A percentile compares a stretch with the other conserved stretches of the same genome.
Conservation (phyloP, 306 rosid genomes). For the Sicyos edulis region DNA sequence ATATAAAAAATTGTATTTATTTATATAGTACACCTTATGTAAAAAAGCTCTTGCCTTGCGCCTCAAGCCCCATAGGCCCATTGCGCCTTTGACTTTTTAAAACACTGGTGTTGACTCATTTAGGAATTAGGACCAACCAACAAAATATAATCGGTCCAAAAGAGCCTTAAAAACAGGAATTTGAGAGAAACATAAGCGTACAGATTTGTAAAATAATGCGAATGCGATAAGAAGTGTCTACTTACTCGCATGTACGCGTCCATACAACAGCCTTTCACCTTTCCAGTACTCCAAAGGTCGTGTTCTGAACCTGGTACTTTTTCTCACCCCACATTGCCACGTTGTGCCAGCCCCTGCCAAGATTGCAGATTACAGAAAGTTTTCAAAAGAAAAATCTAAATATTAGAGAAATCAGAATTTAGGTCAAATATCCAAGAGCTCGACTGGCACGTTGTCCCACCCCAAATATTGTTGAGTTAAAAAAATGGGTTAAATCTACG, state of each 20-base stretch:
- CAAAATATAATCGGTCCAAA: background rate
- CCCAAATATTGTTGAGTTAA: no score
- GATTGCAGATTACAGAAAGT: constrained; percentile 3
- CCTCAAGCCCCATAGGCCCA: no score
- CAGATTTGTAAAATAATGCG: background rate
- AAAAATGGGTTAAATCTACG: background rate
- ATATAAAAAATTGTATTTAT: no score
- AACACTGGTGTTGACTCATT: background rate
- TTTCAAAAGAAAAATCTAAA: constrained; percentile 6
- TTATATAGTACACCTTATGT: no score
- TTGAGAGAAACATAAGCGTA: background rate
- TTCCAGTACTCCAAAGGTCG: constrained; percentile 91
- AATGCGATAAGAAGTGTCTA: constrained; percentile 1
- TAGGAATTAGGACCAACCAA: background rate
- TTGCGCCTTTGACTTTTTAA: no score
- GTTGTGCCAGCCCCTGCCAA: constrained; percentile 58
- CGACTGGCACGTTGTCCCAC: no score
- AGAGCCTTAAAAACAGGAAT: background rate
- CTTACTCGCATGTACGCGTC: constrained; percentile 75
- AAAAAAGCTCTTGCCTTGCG: no score
- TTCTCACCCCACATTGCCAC: constrained; percentile 61
- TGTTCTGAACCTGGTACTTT: constrained; percentile 71
- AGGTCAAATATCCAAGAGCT: background rate
- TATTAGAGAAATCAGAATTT: constrained; percentile 10
- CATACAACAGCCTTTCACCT: constrained; percentile 70